phyloP scores from a whole-genome alignment of 345 rosid genomes.

The Geranium rotundifolium region DNA sequence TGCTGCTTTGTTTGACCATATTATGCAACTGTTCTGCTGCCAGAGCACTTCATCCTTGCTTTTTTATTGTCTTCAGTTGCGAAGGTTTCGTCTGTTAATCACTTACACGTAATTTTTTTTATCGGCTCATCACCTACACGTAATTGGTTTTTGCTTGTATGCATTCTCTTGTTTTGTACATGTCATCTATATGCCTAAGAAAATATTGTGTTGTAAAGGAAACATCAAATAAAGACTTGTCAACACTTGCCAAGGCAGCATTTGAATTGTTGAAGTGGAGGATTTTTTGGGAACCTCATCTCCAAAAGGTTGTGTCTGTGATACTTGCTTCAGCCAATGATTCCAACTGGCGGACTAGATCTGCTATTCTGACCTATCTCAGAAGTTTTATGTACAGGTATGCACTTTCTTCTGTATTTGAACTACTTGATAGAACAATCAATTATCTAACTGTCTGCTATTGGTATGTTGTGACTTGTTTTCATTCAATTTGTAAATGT shows the following conservation, averaged over 20 bases:
- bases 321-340: slow-evolving; percentile 68
- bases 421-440: no score
- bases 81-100: neutral
- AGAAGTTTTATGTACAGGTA: slow-evolving; percentile 97
- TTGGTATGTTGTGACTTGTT: no score
- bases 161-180: neutral
- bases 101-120: neutral
- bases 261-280: slow-evolving; percentile 94
- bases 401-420: slow-evolving; percentile 6
- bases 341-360: slow-evolving; percentile 94
- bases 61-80: neutral
- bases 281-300: slow-evolving; percentile 65
- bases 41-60: neutral
- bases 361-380: slow-evolving; percentile 81
- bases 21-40: neutral
- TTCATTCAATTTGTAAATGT: no score
- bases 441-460: no score
- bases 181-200: slow-evolving; percentile 7
- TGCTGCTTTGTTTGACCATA: neutral
- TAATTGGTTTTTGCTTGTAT: neutral
- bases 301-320: slow-evolving; percentile 57
- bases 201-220: slow-evolving; percentile 41
- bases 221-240: slow-evolving; percentile 92
- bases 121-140: neutral
- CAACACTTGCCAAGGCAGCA: slow-evolving; percentile 88